These are phyloP conservation scores for Colletotrichum simmondsii DNA, from an alignment of 2,329 filamentous ascomycete species.

Conservation along the genomic window DNA sequence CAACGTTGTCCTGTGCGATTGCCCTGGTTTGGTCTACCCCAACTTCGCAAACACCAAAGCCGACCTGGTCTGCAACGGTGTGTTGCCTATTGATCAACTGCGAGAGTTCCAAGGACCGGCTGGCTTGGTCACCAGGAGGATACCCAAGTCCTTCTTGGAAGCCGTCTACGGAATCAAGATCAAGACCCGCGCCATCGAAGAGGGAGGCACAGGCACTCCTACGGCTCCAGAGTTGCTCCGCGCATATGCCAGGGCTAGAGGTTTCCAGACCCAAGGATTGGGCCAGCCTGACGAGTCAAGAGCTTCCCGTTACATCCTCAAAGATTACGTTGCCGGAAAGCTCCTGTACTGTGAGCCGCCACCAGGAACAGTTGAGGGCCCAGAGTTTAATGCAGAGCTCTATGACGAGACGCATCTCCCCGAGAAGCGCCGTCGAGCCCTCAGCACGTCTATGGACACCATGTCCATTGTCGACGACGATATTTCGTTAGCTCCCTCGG, in stretches of 20 bases:
- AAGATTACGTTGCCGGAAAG: conserved; percentile 98
- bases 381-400: conserved; percentile 87
- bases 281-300: conserved; percentile 94
- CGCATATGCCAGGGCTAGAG: conserved; percentile 88
- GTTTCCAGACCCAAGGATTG: conserved; percentile 88
- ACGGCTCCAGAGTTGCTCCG: conserved; percentile 87
- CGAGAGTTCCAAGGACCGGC: conserved; percentile 92
- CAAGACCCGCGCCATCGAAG: conserved; percentile 80
- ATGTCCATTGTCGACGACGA: conserved; percentile 53
- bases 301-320: conserved; percentile 88
- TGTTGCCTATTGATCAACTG: conserved; percentile 95
- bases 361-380: conserved; percentile 75
- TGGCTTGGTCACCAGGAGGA: conserved; percentile 82
- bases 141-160: conserved; percentile 90
- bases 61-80: conserved; percentile 93
- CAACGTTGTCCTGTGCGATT: conserved; percentile 93
- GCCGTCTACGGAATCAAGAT: conserved; percentile 95
- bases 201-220: conserved; percentile 89
- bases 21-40: conserved; percentile 96
- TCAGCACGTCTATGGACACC: conserved; percentile 62
- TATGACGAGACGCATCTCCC: conserved; percentile 88
- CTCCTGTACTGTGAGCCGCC: conserved; percentile 92
- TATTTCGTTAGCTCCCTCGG: conserved; percentile 50
- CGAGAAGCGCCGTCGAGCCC: conserved; percentile 77
- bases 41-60: conserved; percentile 98